phyloP scores from a whole-genome alignment of 192 early-diverging fungal species.

The Chytriomyces sp. region DNA sequence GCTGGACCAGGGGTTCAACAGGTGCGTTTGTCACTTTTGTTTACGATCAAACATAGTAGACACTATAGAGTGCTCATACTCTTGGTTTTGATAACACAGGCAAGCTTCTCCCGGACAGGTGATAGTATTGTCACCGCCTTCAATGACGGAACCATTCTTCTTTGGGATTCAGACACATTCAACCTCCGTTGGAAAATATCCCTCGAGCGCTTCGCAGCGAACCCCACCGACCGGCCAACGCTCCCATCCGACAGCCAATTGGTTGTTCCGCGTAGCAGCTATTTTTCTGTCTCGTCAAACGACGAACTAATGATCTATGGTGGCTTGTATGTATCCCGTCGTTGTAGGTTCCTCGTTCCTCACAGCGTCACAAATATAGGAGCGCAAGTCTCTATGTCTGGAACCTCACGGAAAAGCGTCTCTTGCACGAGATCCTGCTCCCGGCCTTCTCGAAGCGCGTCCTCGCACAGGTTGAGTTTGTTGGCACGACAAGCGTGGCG shows the following conservation, averaged over 20 bases:
- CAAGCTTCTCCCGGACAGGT: conserved; percentile 42
- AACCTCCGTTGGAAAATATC: conserved; percentile 45
- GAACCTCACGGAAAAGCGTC: conserved; percentile 48
- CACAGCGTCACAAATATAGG: too few species aligned
- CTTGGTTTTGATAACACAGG: too few species aligned
- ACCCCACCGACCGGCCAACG: neutral
- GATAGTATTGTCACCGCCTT: conserved; percentile 44
- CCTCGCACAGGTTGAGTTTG: conserved; percentile 48
- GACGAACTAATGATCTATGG: conserved; percentile 51
- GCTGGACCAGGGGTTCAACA: conserved; percentile 43
- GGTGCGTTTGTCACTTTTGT: conserved; percentile 11
- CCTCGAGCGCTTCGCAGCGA: conserved; percentile 31
- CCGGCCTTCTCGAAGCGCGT: conserved; percentile 38
- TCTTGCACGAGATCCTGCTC: conserved; percentile 52
- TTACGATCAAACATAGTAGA: too few species aligned
- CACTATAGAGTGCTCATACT: too few species aligned
- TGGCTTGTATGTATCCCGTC: conserved; percentile 35
- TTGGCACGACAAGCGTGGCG: conserved; percentile 39
- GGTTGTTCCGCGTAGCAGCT: conserved; percentile 21
- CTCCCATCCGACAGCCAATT: too few species aligned
- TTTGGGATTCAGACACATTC: conserved; percentile 52
- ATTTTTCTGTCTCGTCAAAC: conserved; percentile 32
- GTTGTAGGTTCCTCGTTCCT: too few species aligned
- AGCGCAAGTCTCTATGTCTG: too few species aligned
- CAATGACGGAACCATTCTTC: conserved; percentile 47